Percentiles rank a stretch among this genome's conserved stretches.
Conservation (phyloP, 1,284 basidiomycete genomes). For the Volvariella volvacea region DNA sequence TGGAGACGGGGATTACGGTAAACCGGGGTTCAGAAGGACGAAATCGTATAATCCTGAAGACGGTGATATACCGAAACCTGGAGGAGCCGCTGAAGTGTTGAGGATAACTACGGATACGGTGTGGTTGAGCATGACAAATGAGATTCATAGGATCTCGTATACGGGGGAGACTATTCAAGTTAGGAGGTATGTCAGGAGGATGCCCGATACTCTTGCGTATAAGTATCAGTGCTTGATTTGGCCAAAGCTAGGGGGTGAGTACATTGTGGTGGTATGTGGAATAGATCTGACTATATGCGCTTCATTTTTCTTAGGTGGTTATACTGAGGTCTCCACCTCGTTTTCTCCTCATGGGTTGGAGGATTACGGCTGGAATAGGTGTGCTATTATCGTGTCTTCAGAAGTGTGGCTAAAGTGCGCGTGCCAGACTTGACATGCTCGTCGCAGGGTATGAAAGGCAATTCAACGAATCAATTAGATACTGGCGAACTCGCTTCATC, state of each 20-base stretch:
- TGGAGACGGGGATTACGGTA: conserved; percentile 20
- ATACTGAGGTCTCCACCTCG: conserved; percentile 73
- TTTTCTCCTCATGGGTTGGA: conserved; percentile 78
- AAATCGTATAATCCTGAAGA: conserved; percentile 29
- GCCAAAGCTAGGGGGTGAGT: conserved; percentile 72
- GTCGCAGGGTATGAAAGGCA: conserved; percentile 83
- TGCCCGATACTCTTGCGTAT: conserved; percentile 57
- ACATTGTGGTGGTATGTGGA: neutral
- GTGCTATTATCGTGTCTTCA: conserved; percentile 11
- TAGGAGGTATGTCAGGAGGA: conserved; percentile 77
- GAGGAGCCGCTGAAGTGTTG: conserved; percentile 70
- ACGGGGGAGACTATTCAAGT: conserved; percentile 86
- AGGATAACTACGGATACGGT: conserved; percentile 67
- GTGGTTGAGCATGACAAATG: conserved; percentile 91
- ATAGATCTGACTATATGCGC: neutral
- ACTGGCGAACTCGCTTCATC: conserved; percentile 95
- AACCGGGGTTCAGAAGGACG: conserved; percentile 33
- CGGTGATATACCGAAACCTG: conserved; percentile 47
- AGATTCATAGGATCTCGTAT: conserved; percentile 90
- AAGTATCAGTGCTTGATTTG: conserved; percentile 88
- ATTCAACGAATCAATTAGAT: conserved; percentile 76
- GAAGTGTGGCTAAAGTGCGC: conserved; percentile 3
- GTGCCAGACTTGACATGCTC: conserved; percentile 66
- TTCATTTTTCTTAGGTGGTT: conserved; percentile 43
- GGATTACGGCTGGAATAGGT: conserved; percentile 81